Percentiles rank a stretch among this genome's conserved stretches.
Evolutionary conservation across 768 basidiomycete species (phyloP).

Genomic region (Podaxis carcinomalis): DNA sequence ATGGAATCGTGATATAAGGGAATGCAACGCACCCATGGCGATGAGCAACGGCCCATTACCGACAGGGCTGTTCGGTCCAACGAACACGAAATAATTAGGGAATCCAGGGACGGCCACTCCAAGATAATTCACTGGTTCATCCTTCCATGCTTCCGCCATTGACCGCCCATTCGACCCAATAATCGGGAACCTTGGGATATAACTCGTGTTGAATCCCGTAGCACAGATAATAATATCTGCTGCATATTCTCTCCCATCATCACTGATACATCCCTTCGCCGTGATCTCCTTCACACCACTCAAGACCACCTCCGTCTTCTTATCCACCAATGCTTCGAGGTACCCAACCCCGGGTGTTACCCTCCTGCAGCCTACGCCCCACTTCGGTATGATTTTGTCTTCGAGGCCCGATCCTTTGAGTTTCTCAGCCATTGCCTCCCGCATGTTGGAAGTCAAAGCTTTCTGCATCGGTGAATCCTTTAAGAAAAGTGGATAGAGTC

Average conservation of each 20-base stretch:
- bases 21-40: conserved; percentile 18
- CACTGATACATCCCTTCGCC: conserved; percentile 21
- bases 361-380: conserved; percentile 26
- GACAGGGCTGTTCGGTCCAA: conserved; percentile 27
- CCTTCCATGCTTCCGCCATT: conserved; percentile 24
- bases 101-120: conserved; percentile 23
- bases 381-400: conserved; percentile 28
- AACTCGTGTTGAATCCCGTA: conserved; percentile 28
- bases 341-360: conserved; percentile 27
- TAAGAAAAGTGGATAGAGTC: conserved; percentile 22
- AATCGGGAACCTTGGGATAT: conserved; percentile 25
- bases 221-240: conserved; percentile 30
- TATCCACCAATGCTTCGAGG: conserved; percentile 23
- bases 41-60: conserved; percentile 24
- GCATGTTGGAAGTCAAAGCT: conserved; percentile 17
- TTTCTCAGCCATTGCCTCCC: conserved; percentile 33
- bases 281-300: conserved; percentile 25
- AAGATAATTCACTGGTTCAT: conserved; percentile 24
- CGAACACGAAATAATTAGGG: conserved; percentile 26
- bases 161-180: conserved; percentile 20
- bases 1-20: neutral
- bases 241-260: conserved; percentile 21
- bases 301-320: conserved; percentile 24
- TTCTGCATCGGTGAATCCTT: conserved; percentile 27
- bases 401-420: conserved; percentile 37